phyloP scores from a whole-genome alignment of 202 grass and related monocot species.

The Tripidium arundinaceum region DNA sequence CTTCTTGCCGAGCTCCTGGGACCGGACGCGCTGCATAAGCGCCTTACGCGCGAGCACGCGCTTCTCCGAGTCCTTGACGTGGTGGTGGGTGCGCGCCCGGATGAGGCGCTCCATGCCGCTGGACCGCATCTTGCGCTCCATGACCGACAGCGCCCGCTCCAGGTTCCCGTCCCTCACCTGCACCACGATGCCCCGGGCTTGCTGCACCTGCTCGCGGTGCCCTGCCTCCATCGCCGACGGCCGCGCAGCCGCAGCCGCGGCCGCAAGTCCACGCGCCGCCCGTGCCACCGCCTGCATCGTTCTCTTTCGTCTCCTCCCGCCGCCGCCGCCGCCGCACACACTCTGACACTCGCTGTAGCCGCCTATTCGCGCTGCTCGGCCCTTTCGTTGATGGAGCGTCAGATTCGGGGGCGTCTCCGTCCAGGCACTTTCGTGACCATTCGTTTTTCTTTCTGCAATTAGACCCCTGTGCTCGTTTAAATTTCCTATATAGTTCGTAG shows the following conservation, averaged over 20 bases:
- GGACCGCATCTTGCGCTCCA: conserved; percentile 70
- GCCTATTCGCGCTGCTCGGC: no score
- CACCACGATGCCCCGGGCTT: conserved; percentile 68
- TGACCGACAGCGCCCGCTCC: conserved; percentile 59
- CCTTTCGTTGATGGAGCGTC: neutral
- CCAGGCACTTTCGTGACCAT: neutral
- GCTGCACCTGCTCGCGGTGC: conserved; percentile 21
- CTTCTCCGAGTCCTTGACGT: conserved; percentile 94
- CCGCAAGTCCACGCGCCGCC: conserved; percentile 20
- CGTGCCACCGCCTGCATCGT: conserved; percentile 41
- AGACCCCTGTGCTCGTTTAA: neutral
- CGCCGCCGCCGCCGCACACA: conserved; percentile 20
- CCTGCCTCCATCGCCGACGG: neutral
- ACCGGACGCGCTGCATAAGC: conserved; percentile 68
- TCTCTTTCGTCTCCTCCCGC: neutral
- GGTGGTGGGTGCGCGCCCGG: conserved; percentile 43
- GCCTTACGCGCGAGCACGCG: conserved; percentile 88
- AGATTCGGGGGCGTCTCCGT: neutral
- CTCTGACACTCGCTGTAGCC: no score
- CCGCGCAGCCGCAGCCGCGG: neutral
- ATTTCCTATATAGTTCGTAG: neutral
- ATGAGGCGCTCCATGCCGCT: conserved; percentile 92
- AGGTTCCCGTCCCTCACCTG: conserved; percentile 74
- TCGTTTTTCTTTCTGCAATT: neutral
- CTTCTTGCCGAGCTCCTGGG: conserved; percentile 78